Base-by-base conservation (phyloP, 306 rosid genomes). In the Begonia fuchsioides region DNA sequence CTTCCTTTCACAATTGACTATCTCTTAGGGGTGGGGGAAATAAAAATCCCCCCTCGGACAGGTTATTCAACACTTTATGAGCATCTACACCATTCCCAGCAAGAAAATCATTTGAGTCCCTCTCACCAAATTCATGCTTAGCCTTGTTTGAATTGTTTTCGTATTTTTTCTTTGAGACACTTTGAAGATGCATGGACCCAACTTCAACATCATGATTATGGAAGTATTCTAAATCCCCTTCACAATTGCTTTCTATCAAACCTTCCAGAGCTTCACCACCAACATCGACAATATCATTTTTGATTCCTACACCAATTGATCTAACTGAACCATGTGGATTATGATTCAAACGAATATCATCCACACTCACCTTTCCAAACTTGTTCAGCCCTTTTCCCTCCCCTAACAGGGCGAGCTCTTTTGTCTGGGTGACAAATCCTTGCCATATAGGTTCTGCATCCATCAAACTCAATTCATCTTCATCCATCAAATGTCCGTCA, bases 261-360 rank as follows among this genome's bases (percentile, higher is more conserved):
- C 87, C 85, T 76, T 78, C 98, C 32, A 75, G 92, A 35, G 79
- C 96, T 69, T 85, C 98, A 72, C 81, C 75, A 56, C 96, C 87
- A 52, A 92, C 47, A 51, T 92, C 94, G 43, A 87, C 96, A 65
- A 70, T 79, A 68, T 85, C 98, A 58, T 94, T 82, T 60, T 73
- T 79, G 63, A 92, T 81, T 55, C 98, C 98, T 52, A 92, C 98
- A 48, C 98, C 98, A 53, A 92, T 92, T 57, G 98, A 92, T 75
- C 98, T 75, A 53, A 85, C 94, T 8, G 96, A 82, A 65, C 93
- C 81, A 46, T 64, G 96, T 38, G 79, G 98, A 68, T 82, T 80
- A 61, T 92, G 93, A 62, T 92, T 96, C 67, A 77, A 53, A 60
- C 76, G 68, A 61, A 75, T 71, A 50, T 85, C 96, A 54, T 75